Evolutionary conservation across 2,329 filamentous ascomycete genomes (phyloP).

Genomic region (Monosporascus sp.): DNA sequence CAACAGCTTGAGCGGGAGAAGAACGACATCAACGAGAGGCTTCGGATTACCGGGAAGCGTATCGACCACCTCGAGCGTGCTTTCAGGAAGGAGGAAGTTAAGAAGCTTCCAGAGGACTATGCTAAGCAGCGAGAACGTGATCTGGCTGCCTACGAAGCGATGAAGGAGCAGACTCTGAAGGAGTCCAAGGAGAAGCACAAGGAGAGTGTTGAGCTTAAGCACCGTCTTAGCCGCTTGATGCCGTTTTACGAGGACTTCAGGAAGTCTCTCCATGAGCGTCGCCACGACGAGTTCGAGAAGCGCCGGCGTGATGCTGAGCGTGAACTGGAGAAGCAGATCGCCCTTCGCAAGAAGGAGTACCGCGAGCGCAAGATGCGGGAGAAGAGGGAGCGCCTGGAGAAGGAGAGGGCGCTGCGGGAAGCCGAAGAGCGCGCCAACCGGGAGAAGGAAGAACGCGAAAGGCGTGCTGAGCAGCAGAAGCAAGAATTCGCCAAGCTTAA

Average conservation of each 20-base stretch:
- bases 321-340: slow-evolving; percentile 89
- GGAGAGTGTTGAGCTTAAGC: slow-evolving; percentile 88
- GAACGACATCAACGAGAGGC: slow-evolving; percentile 87
- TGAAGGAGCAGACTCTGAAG: slow-evolving; percentile 70
- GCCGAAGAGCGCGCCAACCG: slow-evolving; percentile 75
- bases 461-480: slow-evolving; percentile 74
- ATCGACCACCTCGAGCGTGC: slow-evolving; percentile 96
- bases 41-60: slow-evolving; percentile 88
- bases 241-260: slow-evolving; percentile 81
- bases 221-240: slow-evolving; percentile 81
- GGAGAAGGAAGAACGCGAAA: slow-evolving; percentile 82
- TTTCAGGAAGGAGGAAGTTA: slow-evolving; percentile 90
- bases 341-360: slow-evolving; percentile 79
- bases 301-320: slow-evolving; percentile 85
- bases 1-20: slow-evolving; percentile 96
- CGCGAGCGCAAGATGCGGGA: slow-evolving; percentile 78
- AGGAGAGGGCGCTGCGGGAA: slow-evolving; percentile 71
- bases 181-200: slow-evolving; percentile 86
- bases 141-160: slow-evolving; percentile 71
- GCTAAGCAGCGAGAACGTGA: slow-evolving; percentile 76
- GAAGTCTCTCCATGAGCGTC: slow-evolving; percentile 74
- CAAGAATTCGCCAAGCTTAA: slow-evolving; percentile 62
- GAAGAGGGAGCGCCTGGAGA: slow-evolving; percentile 78
- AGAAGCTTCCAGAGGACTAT: slow-evolving; percentile 85
- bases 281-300: slow-evolving; percentile 93